Percentiles rank a stretch among this genome's conserved stretches.
Conservation (phyloP, 257 asterid species). For the Nemophila menziesii region DNA sequence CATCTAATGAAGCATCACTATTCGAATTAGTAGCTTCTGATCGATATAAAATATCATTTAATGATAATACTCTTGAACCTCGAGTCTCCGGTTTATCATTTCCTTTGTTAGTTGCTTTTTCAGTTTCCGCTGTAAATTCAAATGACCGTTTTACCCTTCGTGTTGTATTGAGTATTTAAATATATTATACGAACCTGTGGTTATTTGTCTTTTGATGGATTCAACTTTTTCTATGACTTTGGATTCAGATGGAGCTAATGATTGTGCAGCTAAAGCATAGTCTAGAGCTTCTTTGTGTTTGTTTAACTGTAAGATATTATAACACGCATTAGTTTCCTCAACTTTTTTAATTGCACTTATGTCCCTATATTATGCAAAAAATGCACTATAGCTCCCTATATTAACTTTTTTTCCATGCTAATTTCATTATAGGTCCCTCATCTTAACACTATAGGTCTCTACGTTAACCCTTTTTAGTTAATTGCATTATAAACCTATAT, state of each 20-base stretch:
- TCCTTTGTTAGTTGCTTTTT: slow-evolving; percentile 38
- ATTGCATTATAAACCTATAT: no score
- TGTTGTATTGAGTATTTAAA: no score
- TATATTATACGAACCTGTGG: slow-evolving; percentile 45
- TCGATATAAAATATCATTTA: slow-evolving; percentile 74
- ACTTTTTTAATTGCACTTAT: no score
- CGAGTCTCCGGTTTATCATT: slow-evolving; percentile 37
- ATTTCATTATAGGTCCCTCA: no score
- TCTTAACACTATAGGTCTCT: no score
- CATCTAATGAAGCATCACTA: slow-evolving; percentile 58
- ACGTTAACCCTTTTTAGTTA: no score
- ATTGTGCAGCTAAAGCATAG: slow-evolving; percentile 65
- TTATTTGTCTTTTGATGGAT: slow-evolving; percentile 39
- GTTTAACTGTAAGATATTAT: slow-evolving; percentile 55
- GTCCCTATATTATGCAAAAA: no score
- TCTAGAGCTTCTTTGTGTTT: slow-evolving; percentile 76
- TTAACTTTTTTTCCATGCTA: no score
- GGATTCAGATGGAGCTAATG: slow-evolving; percentile 51
- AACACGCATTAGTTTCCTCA: slow-evolving; percentile 2
- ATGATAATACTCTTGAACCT: slow-evolving; percentile 54
- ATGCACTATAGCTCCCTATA: no score
- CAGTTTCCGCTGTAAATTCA: slow-evolving; percentile 47
- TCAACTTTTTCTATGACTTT: slow-evolving; percentile 59
- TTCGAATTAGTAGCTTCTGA: slow-evolving; percentile 60
- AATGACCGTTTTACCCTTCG: neutral